These are phyloP conservation scores for Candida vartiovaarae DNA, from an alignment of 805 yeast species.

Conservation along the genomic window DNA sequence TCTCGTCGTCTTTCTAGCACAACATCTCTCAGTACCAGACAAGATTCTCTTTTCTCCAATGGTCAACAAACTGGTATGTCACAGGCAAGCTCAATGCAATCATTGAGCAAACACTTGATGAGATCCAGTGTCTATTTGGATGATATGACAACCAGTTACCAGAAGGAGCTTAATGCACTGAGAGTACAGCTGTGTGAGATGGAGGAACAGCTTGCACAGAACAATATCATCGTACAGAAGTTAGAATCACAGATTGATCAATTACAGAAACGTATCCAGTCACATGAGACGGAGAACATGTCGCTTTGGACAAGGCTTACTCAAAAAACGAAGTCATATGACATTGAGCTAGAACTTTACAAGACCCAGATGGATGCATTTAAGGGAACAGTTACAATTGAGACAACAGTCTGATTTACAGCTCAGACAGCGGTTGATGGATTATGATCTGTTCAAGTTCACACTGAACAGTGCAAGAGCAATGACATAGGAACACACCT, in stretches of 20 bases:
- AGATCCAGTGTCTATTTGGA: slow-evolving; percentile 1
- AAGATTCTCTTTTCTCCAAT: background rate
- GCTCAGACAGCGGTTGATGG: slow-evolving; percentile 15
- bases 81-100: slow-evolving; percentile 16
- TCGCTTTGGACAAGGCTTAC: slow-evolving; percentile 4
- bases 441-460: slow-evolving; percentile 5
- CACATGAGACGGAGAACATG: background rate
- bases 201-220: background rate
- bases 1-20: too few relatives aligned
- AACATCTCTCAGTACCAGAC: too few relatives aligned
- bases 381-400: slow-evolving; percentile 11
- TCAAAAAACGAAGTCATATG: slow-evolving; percentile 5
- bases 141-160: background rate
- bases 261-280: slow-evolving; percentile 1
- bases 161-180: slow-evolving; percentile 9
- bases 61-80: slow-evolving; percentile 7
- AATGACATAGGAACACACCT: background rate
- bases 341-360: slow-evolving; percentile 11
- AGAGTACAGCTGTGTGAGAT: background rate
- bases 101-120: slow-evolving; percentile 6
- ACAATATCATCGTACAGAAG: background rate
- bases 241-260: slow-evolving; percentile 1
- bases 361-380: slow-evolving; percentile 10
- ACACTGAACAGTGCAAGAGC: background rate
- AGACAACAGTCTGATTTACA: slow-evolving; percentile 16